Evolutionary conservation across 495 filamentous ascomycete genomes (phyloP), one percentile per base, ranked within the genome.

Genomic region (Aspergillus coremiiformis): DNA sequence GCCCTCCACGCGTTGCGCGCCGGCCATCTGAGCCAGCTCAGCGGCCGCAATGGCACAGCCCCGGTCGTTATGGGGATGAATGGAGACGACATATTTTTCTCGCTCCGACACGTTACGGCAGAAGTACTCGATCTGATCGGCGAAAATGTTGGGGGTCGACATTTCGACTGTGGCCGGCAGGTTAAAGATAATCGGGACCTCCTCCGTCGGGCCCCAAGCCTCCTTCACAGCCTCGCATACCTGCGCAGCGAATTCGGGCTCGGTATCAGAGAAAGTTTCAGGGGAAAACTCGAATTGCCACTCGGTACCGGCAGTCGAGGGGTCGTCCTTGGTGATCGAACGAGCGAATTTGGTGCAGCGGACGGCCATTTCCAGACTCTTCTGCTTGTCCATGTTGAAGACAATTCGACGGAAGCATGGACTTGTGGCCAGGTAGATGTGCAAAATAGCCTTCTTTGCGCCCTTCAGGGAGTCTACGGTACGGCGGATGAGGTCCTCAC

Each of bases 201-300:
- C 78, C 17, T 72, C 84, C 0, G 83, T 81, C 5, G 93, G 92
- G 47, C 75, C 91, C 93, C 93, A 98, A 0, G 90, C 91, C n/a
- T 75, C 83, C 77, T 96, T 97, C 53, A 96, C 92, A 22, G 91
- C 91, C 66, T 96, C 87, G 65, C 93, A 98, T 27, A 97, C 81
- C 60, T 84, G 66, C 20, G 96, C 71, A 9, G 84, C 87, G 63
- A 86, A 96, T 22, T 92, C 90, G 10, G 86, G 84, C 55, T 86
- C 81, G 12, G 87, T 87, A 66, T 96, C 93, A 5, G 89, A 95
- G 75, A 97, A 98, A 11, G 88, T 94, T 76, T 98, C 93, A 12
- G 93, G 93, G 30, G 86, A 91, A 74, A 97, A 98, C 68, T 97
- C 92, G 60, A 90, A 95, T 27, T 84, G 82, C 93, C 93, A 98